Percentiles rank a stretch among this genome's conserved stretches.
Evolutionary conservation across 2,329 filamentous ascomycete genomes (phyloP).

Genomic region (Paracoccidioides lutzii): DNA sequence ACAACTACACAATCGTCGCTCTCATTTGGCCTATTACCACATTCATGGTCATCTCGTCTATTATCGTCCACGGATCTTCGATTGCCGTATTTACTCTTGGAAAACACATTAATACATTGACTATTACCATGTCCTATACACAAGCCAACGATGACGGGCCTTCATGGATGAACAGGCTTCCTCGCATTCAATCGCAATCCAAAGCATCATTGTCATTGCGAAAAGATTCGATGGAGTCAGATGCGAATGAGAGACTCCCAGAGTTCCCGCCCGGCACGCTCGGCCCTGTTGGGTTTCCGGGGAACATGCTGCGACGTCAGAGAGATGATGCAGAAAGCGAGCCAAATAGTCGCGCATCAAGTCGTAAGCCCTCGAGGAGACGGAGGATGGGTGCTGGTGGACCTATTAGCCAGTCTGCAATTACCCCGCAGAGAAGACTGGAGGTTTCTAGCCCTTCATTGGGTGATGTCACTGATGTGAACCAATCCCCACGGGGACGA

Average conservation of each 20-base stretch:
- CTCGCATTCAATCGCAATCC: constrained; percentile 68
- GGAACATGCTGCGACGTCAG: constrained; percentile 68
- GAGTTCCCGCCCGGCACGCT: constrained; percentile 56
- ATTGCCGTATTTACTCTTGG: constrained; percentile 95
- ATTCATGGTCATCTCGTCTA: constrained; percentile 88
- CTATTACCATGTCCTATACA: constrained; percentile 92
- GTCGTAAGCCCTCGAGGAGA: constrained; percentile 41
- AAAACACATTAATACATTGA: constrained; percentile 94
- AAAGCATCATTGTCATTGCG: constrained; percentile 61
- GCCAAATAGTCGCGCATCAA: constrained; percentile 42
- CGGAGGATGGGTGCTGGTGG: constrained; percentile 64
- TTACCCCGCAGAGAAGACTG: constrained; percentile 48
- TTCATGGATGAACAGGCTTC: constrained; percentile 88
- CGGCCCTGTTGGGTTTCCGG: constrained; percentile 57
- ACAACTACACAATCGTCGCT: constrained; percentile 60
- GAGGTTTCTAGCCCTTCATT: constrained; percentile 14
- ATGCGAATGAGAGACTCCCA: constrained; percentile 44
- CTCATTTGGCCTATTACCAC: constrained; percentile 93
- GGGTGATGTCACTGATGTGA: constrained; percentile 17
- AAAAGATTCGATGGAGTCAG: constrained; percentile 52
- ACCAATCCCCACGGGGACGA: constrained; percentile 8
- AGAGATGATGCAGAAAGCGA: constrained; percentile 53
- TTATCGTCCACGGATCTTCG: constrained; percentile 93
- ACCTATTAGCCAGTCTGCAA: constrained; percentile 79
- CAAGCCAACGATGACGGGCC: constrained; percentile 76